Evolutionary conservation across 78 protist species (phyloP).

Genomic region (Dictyostelium brefeldianum): DNA sequence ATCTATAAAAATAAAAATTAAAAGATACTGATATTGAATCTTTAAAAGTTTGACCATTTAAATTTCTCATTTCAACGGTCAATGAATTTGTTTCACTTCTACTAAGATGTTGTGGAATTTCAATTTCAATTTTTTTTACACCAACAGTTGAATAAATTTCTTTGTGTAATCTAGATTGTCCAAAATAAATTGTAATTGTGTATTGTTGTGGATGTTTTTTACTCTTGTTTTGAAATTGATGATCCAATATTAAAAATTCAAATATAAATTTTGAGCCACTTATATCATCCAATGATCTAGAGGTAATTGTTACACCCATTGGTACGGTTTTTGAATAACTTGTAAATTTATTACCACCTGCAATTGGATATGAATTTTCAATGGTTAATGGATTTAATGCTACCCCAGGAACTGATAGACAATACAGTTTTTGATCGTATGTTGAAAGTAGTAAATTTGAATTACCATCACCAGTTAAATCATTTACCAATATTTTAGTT

Average conservation of each 20-base stretch:
- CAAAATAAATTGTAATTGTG: constrained; percentile 17
- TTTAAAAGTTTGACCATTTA: neutral
- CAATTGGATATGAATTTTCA: constrained; percentile 10
- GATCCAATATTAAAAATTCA: constrained; percentile 65
- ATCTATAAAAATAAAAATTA: constrained; percentile 36
- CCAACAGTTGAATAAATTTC: constrained; percentile 7
- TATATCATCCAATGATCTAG: constrained; percentile 64
- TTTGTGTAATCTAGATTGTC: neutral
- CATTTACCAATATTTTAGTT: constrained; percentile 87
- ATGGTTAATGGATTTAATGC: constrained; percentile 83
- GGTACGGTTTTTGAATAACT: constrained; percentile 13
- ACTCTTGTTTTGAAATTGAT: neutral
- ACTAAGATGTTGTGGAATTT: neutral
- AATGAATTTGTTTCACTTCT: constrained; percentile 2
- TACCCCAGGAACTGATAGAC: constrained; percentile 61
- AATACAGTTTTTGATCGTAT: constrained; percentile 69
- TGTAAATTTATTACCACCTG: constrained; percentile 68
- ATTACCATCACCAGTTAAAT: constrained; percentile 88
- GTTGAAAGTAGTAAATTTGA: constrained; percentile 90
- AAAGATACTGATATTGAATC: constrained; percentile 14
- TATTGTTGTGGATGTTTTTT: neutral
- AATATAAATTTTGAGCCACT: constrained; percentile 70
- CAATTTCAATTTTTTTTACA: neutral
- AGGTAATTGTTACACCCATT: constrained; percentile 37
- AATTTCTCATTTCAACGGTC: neutral